Evolutionary conservation across 1,284 basidiomycete species (phyloP).

Genomic region (Ceratobasidium sp.): DNA sequence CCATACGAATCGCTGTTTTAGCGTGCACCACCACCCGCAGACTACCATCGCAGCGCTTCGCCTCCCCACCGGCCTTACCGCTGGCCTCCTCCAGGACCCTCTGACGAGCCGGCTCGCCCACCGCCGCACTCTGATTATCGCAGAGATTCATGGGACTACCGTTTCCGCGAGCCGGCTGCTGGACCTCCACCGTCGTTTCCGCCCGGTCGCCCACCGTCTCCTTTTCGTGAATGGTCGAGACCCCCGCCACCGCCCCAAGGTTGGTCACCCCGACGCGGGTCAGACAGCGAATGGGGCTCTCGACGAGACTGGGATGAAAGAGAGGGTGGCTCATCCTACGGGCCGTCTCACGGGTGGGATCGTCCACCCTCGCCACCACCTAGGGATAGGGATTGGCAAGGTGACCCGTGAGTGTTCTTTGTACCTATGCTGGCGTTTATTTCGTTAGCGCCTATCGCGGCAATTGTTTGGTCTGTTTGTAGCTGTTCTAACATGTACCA

Average conservation of each 20-base stretch:
- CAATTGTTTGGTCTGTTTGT: conserved; percentile 2
- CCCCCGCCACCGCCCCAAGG: conserved; percentile 19
- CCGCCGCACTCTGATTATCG: conserved; percentile 7
- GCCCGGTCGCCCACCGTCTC: conserved; percentile 20
- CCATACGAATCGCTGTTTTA: not conserved
- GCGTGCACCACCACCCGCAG: conserved; percentile 16
- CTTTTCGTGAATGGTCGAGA: conserved; percentile 37
- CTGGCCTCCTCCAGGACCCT: conserved; percentile 23
- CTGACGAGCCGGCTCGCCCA: conserved; percentile 31
- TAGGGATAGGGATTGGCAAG: conserved; percentile 27
- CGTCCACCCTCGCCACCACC: conserved; percentile 28
- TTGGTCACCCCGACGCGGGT: conserved; percentile 23
- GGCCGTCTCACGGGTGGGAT: conserved; percentile 5
- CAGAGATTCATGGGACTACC: conserved; percentile 26
- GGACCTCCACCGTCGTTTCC: conserved; percentile 5
- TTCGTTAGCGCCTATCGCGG: conserved; percentile 7
- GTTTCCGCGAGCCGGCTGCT: conserved; percentile 10
- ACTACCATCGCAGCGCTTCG: conserved; percentile 11
- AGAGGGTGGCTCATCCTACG: conserved; percentile 3
- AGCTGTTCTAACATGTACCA: conserved; percentile 6
- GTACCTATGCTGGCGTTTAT: conserved; percentile 19
- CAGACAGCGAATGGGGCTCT: not conserved
- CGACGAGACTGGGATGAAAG: conserved; percentile 35
- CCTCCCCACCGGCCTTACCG: conserved; percentile 25
- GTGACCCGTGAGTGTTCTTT: conserved; percentile 32